Evolutionary conservation across 352 stramenopile species (phyloP).

Genomic region (Pythium phragmitis): DNA sequence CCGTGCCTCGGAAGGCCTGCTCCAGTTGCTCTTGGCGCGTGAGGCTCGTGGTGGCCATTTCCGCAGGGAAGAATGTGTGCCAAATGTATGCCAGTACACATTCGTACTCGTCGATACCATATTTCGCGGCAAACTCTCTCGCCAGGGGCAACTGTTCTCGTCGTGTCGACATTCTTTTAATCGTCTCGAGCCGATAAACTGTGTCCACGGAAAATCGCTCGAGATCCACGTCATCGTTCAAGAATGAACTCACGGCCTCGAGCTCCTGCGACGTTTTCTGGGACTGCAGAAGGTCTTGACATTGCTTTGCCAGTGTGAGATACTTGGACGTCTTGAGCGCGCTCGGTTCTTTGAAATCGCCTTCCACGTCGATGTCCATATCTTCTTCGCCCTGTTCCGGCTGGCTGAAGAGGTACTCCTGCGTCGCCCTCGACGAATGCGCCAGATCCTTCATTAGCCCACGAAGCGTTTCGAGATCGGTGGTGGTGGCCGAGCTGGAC

Average conservation of each 20-base stretch:
- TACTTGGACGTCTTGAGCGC: background rate
- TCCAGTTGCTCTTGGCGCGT: conserved; percentile 64
- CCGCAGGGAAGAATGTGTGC: conserved; percentile 33
- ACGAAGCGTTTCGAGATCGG: background rate
- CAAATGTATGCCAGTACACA: conserved; percentile 69
- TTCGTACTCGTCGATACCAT: conserved; percentile 58
- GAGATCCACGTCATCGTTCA: conserved; percentile 59
- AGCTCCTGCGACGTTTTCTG: conserved; percentile 62
- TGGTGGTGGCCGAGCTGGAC: background rate
- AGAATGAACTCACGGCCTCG: conserved; percentile 59
- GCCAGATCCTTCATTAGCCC: background rate
- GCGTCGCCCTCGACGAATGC: conserved; percentile 5
- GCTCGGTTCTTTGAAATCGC: background rate
- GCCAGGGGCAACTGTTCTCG: conserved; percentile 48
- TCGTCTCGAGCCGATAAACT: conserved; percentile 46
- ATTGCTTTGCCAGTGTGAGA: conserved; percentile 38
- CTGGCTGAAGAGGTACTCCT: conserved; percentile 1
- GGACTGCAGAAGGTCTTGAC: conserved; percentile 44
- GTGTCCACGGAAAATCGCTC: conserved; percentile 49
- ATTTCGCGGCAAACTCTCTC: conserved; percentile 65
- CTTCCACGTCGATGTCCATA: background rate
- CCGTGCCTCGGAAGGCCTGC: conserved; percentile 47
- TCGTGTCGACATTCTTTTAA: conserved; percentile 50
- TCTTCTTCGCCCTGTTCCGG: background rate
- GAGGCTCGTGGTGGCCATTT: background rate